Evolutionary conservation across 352 stramenopile genomes (phyloP).

Genomic region (Pythium biforme): DNA sequence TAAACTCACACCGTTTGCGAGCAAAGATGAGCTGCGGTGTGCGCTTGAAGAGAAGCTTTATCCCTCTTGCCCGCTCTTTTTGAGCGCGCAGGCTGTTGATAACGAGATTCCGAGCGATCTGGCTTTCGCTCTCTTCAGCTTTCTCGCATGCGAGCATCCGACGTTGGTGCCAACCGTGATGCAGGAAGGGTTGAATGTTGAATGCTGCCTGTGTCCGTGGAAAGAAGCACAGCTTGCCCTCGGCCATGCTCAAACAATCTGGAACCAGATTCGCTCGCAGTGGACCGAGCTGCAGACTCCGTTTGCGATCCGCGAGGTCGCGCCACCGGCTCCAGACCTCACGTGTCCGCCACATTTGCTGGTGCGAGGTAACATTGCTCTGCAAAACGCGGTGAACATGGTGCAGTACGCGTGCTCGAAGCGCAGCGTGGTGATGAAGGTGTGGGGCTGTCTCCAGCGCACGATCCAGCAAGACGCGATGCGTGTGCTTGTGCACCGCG

Average conservation of each 20-base stretch:
- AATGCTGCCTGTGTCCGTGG: conserved; percentile 39
- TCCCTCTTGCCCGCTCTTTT: conserved; percentile 42
- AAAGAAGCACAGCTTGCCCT: conserved; percentile 50
- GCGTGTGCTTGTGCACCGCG: conserved; percentile 40
- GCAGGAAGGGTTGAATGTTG: not conserved
- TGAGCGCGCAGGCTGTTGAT: conserved; percentile 38
- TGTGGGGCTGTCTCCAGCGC: conserved; percentile 55
- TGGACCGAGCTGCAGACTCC: conserved; percentile 62
- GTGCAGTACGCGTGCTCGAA: conserved; percentile 73
- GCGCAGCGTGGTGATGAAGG: conserved; percentile 42
- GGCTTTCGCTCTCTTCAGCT: conserved; percentile 58
- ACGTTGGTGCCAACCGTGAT: conserved; percentile 27
- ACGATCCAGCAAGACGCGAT: conserved; percentile 59
- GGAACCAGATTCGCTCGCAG: conserved; percentile 44
- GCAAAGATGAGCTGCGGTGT: conserved; percentile 37
- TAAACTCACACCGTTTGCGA: conserved; percentile 32
- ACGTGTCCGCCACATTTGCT: conserved; percentile 45
- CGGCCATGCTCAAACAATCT: conserved; percentile 42
- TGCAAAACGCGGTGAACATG: conserved; percentile 73
- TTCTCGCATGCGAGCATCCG: conserved; percentile 58
- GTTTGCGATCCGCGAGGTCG: conserved; percentile 55
- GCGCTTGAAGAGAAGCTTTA: conserved; percentile 38
- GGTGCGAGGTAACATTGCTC: conserved; percentile 48
- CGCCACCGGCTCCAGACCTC: conserved; percentile 37
- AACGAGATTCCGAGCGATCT: conserved; percentile 45